Conservation (phyloP, 169 alveolate species). For the Prorocentrum cordatum region DNA sequence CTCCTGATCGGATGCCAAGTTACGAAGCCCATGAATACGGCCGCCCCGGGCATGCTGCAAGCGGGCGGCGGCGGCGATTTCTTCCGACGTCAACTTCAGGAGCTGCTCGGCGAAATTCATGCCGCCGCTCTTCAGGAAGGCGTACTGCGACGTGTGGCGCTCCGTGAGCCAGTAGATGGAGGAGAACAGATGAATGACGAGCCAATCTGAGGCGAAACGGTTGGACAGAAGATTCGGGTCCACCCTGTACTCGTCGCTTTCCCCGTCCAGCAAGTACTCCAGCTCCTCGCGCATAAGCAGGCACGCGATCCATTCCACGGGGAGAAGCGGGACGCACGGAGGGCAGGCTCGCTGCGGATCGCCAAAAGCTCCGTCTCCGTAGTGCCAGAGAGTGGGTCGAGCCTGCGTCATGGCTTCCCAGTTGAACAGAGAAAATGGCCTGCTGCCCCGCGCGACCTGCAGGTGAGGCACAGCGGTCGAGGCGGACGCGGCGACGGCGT, state of each 20-base stretch:
- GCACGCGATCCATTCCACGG: not conserved
- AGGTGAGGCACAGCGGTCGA: too few species aligned
- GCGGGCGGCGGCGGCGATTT: conserved; percentile 2
- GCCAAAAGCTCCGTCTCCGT: too few species aligned
- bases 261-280: not conserved
- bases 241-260: not conserved
- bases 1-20: not conserved
- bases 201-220: not conserved
- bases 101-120: not conserved
- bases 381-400: too few species aligned
- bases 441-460: too few species aligned
- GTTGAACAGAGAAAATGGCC: too few species aligned
- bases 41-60: not conserved
- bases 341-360: not conserved
- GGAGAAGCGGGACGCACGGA: not conserved
- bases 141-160: not conserved
- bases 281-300: not conserved
- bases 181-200: not conserved
- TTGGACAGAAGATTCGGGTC: not conserved
- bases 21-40: not conserved
- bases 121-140: not conserved
- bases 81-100: not conserved
- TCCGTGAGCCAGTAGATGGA: not conserved
- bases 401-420: too few species aligned
- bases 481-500: too few species aligned